phyloP scores from a whole-genome alignment of 306 rosid genomes.

The Senna siamea region DNA sequence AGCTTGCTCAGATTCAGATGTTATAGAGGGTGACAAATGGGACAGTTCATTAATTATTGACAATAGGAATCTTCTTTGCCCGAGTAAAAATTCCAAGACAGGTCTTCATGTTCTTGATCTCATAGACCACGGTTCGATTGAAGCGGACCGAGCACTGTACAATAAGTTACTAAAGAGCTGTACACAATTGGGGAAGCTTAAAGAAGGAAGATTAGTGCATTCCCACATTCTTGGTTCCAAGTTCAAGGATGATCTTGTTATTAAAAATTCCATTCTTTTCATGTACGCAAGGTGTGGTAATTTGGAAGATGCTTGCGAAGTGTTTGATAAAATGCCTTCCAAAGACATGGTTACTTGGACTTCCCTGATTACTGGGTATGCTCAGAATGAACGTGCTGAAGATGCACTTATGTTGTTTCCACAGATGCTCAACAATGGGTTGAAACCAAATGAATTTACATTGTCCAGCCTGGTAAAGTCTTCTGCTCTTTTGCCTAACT shows the following conservation, averaged over 20 bases:
- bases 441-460: slow-evolving; percentile 47
- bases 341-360: slow-evolving; percentile 56
- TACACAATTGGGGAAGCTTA: slow-evolving; percentile 49
- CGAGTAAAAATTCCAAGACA: slow-evolving; percentile 32
- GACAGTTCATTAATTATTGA: slow-evolving; percentile 35
- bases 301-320: slow-evolving; percentile 39
- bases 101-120: slow-evolving; percentile 55
- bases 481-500: slow-evolving; percentile 40
- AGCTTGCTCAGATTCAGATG: slow-evolving; percentile 20
- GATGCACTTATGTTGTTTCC: slow-evolving; percentile 48
- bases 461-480: slow-evolving; percentile 50
- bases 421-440: slow-evolving; percentile 37
- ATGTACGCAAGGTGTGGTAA: slow-evolving; percentile 48
- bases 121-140: slow-evolving; percentile 42
- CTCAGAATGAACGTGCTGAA: slow-evolving; percentile 45
- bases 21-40: background rate
- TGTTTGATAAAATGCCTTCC: slow-evolving; percentile 48
- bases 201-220: slow-evolving; percentile 50
- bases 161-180: slow-evolving; percentile 43
- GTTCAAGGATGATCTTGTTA: slow-evolving; percentile 34
- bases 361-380: slow-evolving; percentile 56
- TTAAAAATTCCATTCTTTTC: slow-evolving; percentile 45
- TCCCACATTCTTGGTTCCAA: slow-evolving; percentile 42
- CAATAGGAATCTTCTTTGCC: slow-evolving; percentile 43
- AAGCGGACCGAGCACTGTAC: slow-evolving; percentile 46